These are phyloP conservation scores for Diaporthe amygdali DNA, from an alignment of 2,329 filamentous ascomycete genomes.

Conservation along the genomic window DNA sequence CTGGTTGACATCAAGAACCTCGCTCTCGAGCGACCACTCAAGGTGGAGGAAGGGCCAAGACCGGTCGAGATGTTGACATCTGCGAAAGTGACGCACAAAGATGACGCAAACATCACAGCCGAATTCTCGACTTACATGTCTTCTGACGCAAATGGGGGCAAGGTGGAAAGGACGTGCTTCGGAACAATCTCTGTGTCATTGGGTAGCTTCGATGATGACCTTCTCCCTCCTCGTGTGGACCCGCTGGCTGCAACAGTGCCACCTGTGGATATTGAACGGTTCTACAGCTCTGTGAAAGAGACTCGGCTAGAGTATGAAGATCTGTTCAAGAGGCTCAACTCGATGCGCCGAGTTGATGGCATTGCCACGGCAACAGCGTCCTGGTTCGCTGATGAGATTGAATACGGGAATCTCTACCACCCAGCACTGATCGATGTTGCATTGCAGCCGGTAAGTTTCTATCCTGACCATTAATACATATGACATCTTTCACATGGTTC, in stretches of 20 bases:
- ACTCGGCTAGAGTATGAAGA: background rate
- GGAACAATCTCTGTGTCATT: background rate
- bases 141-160: background rate
- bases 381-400: background rate
- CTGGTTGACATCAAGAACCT: conserved; percentile 27
- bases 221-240: background rate
- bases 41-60: conserved; percentile 18
- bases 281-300: background rate
- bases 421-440: conserved; percentile 1
- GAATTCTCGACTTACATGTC: background rate
- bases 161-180: background rate
- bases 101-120: background rate
- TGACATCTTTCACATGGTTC: background rate
- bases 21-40: conserved; percentile 24
- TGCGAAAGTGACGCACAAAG: background rate
- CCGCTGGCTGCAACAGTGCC: background rate
- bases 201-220: background rate
- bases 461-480: background rate
- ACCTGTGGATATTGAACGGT: background rate
- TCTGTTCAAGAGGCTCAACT: background rate
- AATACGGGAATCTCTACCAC: background rate
- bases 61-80: background rate
- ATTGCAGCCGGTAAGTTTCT: background rate
- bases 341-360: background rate
- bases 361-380: conserved; percentile 10